Evolutionary conservation across 257 asterid species (phyloP), one percentile per base, ranked within the genome.

Genomic region (Ilex aquifolium): DNA sequence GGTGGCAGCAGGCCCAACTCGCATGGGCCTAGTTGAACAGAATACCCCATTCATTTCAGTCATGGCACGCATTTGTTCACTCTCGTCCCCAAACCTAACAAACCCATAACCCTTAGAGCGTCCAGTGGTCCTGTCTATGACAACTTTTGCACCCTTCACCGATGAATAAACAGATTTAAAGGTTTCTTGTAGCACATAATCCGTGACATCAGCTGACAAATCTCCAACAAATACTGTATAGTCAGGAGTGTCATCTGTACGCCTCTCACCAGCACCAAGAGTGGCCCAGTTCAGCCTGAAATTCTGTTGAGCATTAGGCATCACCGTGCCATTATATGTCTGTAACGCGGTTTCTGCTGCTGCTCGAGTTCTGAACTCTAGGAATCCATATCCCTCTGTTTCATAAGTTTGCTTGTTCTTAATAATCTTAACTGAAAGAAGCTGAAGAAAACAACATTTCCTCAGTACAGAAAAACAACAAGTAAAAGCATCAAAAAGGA

Each of bases 41-140:
- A 75, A 74, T 44, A 77, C 79, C 4, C 96, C 96, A 74, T 86
- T 89, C 96, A 89, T 89, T 75, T 89, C 95, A 49, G 76, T 69
- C 96, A 89, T 84, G 6, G 96, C 95, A 12, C 95, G 85, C 42
- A 80, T 62, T 55, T 89, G 96, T 62, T 89, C 95, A 72, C 82
- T 73, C 74, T 89, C 96, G 68, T 89, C 96, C 60, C 72, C 91
- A 78, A 89, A 89, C 72, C 77, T 89, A 32, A 89, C 88, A 62
- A 89, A 89, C 46, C 96, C 96, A 74, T 86, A 89, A 52, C 96
- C 96, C 87, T 89, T 89, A 13, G 96, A 79, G 15, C 93, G 91
- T 15, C 93, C 96, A 7, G 96, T 89, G 60, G 59, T 71, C 77
- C 93, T 84, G 73, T 89, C 96, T 5, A 76, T 81, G 29, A 89